phyloP scores from a whole-genome alignment of 2,329 filamentous ascomycete species.

The Cercospora sp. region DNA sequence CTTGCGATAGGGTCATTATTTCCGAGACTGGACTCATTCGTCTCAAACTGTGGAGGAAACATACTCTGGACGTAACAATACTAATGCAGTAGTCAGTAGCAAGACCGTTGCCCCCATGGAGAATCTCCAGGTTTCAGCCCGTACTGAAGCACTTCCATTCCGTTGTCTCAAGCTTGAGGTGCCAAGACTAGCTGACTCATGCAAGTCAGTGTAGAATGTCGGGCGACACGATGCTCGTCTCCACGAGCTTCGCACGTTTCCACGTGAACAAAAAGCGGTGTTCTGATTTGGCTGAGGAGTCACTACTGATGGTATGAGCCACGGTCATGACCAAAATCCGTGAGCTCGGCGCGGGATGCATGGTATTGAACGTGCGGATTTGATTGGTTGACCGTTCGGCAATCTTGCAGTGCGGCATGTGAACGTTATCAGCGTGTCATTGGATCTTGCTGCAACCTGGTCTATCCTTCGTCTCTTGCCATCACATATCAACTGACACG shows the following conservation, averaged over 20 bases:
- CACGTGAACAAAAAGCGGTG: neutral
- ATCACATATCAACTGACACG: neutral
- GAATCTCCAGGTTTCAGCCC: neutral
- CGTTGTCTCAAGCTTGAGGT: neutral
- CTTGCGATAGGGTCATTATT: neutral
- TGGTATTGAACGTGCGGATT: neutral
- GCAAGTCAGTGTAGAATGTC: neutral
- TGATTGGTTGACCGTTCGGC: constrained; percentile 9
- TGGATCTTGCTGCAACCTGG: neutral
- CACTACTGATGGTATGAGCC: neutral
- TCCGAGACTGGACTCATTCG: neutral
- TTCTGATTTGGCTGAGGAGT: neutral
- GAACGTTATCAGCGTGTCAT: constrained; percentile 10
- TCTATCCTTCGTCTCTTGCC: neutral
- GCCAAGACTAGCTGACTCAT: neutral
- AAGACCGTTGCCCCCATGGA: neutral
- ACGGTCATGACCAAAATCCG: neutral
- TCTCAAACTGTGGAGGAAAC: neutral
- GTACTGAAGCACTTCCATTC: neutral
- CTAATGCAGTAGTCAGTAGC: neutral
- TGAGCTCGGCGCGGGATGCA: neutral
- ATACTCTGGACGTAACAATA: neutral
- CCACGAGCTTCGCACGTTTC: neutral
- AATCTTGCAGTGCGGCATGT: constrained; percentile 8
- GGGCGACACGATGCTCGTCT: neutral